Evolutionary conservation across 345 rosid genomes (phyloP).

Genomic region (Citrus sp.): DNA sequence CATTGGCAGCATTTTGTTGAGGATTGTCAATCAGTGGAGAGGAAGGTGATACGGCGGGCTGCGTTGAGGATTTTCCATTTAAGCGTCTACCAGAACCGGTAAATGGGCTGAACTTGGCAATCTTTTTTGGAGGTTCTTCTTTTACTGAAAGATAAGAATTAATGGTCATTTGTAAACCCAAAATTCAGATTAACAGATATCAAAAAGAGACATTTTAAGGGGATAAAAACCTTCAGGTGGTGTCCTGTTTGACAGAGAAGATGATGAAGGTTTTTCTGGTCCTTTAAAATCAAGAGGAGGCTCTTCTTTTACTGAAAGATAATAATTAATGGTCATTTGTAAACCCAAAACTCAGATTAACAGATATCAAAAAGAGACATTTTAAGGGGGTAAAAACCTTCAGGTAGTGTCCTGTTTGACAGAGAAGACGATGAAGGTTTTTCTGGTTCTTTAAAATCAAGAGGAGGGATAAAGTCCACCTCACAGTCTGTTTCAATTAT

Average conservation of each 20-base stretch:
- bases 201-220: no score
- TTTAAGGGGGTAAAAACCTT: slow-evolving; percentile 32
- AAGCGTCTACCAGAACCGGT: slow-evolving; percentile 53
- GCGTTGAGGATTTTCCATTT: slow-evolving; percentile 45
- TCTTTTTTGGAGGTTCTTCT: slow-evolving; percentile 42
- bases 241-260: slow-evolving; percentile 26
- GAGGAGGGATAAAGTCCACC: slow-evolving; percentile 71
- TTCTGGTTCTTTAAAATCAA: slow-evolving; percentile 59
- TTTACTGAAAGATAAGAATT: slow-evolving; percentile 22
- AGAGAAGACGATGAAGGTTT: slow-evolving; percentile 29
- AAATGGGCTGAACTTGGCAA: slow-evolving; percentile 47
- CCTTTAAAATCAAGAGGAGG: slow-evolving; percentile 68
- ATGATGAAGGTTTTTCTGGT: slow-evolving; percentile 38
- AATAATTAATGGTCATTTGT: background rate
- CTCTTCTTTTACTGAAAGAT: no score
- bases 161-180: background rate
- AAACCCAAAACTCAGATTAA: background rate
- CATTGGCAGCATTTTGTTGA: slow-evolving; percentile 20
- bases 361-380: background rate
- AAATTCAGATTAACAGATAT: background rate
- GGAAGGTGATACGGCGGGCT: slow-evolving; percentile 17
- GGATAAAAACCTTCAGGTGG: slow-evolving; percentile 2
- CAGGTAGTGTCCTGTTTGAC: slow-evolving; percentile 27
- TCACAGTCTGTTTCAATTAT: slow-evolving; percentile 73
- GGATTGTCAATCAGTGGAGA: slow-evolving; percentile 12